Conservation (phyloP, 2,329 filamentous ascomycete genomes). For the Sarocladium strictum region DNA sequence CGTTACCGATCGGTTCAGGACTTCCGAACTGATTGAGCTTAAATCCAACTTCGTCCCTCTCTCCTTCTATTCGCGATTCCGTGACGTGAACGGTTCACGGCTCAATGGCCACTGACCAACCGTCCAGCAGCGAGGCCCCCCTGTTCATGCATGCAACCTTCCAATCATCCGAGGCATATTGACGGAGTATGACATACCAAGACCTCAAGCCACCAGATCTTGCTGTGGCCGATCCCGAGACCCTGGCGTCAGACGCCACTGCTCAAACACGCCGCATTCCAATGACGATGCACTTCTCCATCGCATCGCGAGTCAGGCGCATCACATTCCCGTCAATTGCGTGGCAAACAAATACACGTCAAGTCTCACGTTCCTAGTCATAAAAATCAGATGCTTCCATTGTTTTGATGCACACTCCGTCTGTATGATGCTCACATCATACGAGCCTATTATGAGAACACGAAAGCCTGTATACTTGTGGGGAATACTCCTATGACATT, state of each 20-base stretch:
- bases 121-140: too few relatives aligned
- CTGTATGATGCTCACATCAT: neutral
- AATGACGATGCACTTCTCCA: neutral
- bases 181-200: too few relatives aligned
- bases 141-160: too few relatives aligned
- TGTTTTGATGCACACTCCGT: neutral
- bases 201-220: too few relatives aligned
- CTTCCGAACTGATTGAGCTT: neutral
- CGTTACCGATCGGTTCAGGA: neutral
- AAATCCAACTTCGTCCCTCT: neutral
- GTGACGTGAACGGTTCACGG: too few relatives aligned
- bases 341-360: neutral
- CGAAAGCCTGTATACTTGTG: neutral
- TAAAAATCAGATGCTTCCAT: neutral
- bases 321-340: neutral
- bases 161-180: too few relatives aligned
- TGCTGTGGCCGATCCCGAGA: neutral
- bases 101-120: too few relatives aligned
- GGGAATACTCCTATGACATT: neutral
- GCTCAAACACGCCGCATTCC: neutral
- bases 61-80: too few relatives aligned
- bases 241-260: neutral
- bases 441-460: neutral
- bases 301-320: neutral
- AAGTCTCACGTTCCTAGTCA: neutral